Percentiles rank a stretch among this genome's conserved stretches.
These are phyloP conservation scores for Clarireedia hainanense DNA, from an alignment of 2,329 filamentous ascomycete species.

Conservation along the genomic window DNA sequence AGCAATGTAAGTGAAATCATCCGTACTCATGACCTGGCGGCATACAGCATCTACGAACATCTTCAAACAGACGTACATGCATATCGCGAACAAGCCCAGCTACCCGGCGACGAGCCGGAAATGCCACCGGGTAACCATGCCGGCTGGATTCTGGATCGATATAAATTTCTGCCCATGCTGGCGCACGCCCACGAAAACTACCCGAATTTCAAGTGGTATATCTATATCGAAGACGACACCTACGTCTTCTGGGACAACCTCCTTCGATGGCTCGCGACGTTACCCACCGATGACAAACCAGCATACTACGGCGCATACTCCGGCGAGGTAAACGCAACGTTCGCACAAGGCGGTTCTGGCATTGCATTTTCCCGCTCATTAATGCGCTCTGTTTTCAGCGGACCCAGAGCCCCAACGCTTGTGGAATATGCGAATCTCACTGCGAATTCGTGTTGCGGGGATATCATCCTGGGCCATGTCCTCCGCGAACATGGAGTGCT, in stretches of 20 bases:
- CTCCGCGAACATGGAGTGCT: constrained; percentile 7
- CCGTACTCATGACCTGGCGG: constrained; percentile 1
- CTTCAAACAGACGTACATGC: not conserved
- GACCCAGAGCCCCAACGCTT: not conserved
- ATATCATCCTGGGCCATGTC: constrained; percentile 10
- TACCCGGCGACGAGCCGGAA: constrained; percentile 10
- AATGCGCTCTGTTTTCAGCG: constrained; percentile 8
- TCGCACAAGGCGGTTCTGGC: constrained; percentile 12
- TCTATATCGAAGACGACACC: constrained; percentile 14
- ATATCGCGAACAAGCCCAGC: constrained; percentile 6
- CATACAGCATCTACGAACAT: constrained; percentile 1
- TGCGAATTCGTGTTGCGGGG: constrained; percentile 9
- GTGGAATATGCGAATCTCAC: constrained; percentile 10
- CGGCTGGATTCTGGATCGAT: constrained; percentile 11
- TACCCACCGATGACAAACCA: constrained; percentile 4
- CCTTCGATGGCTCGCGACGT: not conserved
- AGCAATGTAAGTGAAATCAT: constrained; percentile 5
- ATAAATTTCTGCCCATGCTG: constrained; percentile 14
- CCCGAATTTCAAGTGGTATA: constrained; percentile 10
- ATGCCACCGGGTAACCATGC: not conserved
- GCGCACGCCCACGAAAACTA: constrained; percentile 1
- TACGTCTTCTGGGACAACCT: constrained; percentile 9
- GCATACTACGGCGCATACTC: constrained; percentile 7
- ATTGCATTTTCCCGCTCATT: constrained; percentile 10
- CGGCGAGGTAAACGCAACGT: constrained; percentile 4